A percentile compares a stretch with the other conserved stretches of the same genome.
Conservation (phyloP, 1,284 basidiomycete genomes). For the Athelia psychrophila region DNA sequence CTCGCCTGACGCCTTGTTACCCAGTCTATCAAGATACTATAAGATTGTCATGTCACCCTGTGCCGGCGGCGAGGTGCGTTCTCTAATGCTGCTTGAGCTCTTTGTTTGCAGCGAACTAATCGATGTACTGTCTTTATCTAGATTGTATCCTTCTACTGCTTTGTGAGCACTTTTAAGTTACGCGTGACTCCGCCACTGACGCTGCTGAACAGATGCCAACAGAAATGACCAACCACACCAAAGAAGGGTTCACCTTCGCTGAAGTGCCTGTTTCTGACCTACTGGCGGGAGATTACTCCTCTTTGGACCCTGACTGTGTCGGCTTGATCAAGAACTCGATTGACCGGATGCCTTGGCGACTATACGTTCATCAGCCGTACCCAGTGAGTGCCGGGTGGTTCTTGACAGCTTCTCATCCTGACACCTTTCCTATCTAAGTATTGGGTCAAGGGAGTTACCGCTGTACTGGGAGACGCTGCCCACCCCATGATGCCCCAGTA, state of each 20-base stretch:
- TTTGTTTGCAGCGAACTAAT: too few relatives aligned
- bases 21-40: conserved; percentile 22
- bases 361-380: conserved; percentile 31
- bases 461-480: conserved; percentile 29
- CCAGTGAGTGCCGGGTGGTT: too few relatives aligned
- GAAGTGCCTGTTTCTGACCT: conserved; percentile 30
- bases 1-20: neutral
- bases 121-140: too few relatives aligned
- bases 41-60: conserved; percentile 35
- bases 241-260: conserved; percentile 30
- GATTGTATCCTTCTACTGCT: conserved; percentile 16
- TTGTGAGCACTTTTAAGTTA: conserved; percentile 9
- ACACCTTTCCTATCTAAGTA: too few relatives aligned
- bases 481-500: conserved; percentile 32
- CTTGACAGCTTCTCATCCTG: too few relatives aligned
- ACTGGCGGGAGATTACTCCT: conserved; percentile 24
- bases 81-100: conserved; percentile 24
- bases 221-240: conserved; percentile 28
- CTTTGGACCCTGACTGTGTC: conserved; percentile 28
- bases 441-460: conserved; percentile 27
- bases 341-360: conserved; percentile 33
- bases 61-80: conserved; percentile 25
- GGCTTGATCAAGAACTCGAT: conserved; percentile 26
- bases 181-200: too few relatives aligned
- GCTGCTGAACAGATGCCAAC: conserved; percentile 24